Evolutionary conservation across 108 stramenopile species (phyloP).

Genomic region (Bacterosira constricta): DNA sequence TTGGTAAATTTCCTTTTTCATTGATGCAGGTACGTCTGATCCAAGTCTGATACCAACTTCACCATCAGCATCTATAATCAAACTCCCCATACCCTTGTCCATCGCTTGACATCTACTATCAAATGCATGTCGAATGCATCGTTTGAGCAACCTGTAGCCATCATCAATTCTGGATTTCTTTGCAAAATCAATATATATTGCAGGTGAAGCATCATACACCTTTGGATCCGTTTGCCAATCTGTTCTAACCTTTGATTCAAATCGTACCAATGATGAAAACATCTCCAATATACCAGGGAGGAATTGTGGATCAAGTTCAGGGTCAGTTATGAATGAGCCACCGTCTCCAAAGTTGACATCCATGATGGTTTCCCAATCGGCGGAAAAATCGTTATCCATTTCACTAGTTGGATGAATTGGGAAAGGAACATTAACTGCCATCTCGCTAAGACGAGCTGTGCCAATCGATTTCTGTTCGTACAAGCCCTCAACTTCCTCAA

Average conservation of each 20-base stretch:
- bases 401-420: neutral
- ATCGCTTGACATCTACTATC: neutral
- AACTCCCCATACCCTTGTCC: neutral
- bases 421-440: neutral
- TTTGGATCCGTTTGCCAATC: neutral
- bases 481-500: neutral
- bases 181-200: conserved; percentile 7
- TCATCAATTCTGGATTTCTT: conserved; percentile 1
- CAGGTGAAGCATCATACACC: neutral
- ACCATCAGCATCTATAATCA: neutral
- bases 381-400: neutral
- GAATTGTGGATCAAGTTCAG: neutral
- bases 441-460: neutral
- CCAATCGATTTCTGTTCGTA: neutral
- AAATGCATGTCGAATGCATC: conserved; percentile 2
- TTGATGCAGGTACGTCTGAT: conserved; percentile 12
- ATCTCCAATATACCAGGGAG: conserved; percentile 3
- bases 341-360: conserved; percentile 13
- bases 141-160: neutral
- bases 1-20: conserved; percentile 1
- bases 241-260: neutral
- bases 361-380: neutral
- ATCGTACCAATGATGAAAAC: conserved; percentile 3
- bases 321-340: conserved; percentile 13
- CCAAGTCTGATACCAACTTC: neutral